These are phyloP conservation scores for Silene coronaria DNA, from an alignment of 179 eudicot genomes.

Conservation along the genomic window DNA sequence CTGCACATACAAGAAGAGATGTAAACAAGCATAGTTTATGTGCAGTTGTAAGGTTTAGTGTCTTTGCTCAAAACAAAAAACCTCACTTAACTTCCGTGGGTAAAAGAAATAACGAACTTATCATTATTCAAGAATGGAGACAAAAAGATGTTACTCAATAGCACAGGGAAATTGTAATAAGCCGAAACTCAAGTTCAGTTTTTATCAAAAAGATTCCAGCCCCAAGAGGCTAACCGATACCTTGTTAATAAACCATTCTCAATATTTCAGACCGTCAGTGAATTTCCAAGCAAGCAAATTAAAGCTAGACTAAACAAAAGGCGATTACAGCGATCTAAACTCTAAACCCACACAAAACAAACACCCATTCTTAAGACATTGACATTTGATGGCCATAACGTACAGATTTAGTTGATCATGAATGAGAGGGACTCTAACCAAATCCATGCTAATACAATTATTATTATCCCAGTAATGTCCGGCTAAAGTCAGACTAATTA, in stretches of 20 bases:
- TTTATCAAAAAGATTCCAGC: too few species aligned
- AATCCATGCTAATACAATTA: not conserved
- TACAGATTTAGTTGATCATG: not conserved
- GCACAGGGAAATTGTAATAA: not conserved
- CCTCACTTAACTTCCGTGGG: not conserved
- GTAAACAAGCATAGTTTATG: not conserved
- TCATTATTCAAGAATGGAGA: not conserved
- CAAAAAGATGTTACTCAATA: not conserved
- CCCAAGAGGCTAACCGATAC: too few species aligned
- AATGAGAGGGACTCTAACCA: not conserved
- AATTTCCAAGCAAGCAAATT: not conserved
- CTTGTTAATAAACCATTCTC: not conserved
- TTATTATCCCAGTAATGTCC: not conserved
- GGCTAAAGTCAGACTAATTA: not conserved
- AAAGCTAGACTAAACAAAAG: not conserved
- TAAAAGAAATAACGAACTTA: not conserved
- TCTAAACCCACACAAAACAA: not conserved
- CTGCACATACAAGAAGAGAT: slow-evolving; percentile 18
- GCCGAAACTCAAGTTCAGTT: too few species aligned
- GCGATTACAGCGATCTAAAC: not conserved
- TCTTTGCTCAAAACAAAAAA: not conserved
- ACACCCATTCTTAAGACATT: not conserved
- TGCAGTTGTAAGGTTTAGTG: not conserved
- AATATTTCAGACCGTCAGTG: not conserved
- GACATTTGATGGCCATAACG: slow-evolving; percentile 2